Percentiles rank a stretch among this genome's conserved stretches.
These are phyloP conservation scores for Megacollybia marginata DNA, from an alignment of 768 basidiomycete species.

Conservation along the genomic window DNA sequence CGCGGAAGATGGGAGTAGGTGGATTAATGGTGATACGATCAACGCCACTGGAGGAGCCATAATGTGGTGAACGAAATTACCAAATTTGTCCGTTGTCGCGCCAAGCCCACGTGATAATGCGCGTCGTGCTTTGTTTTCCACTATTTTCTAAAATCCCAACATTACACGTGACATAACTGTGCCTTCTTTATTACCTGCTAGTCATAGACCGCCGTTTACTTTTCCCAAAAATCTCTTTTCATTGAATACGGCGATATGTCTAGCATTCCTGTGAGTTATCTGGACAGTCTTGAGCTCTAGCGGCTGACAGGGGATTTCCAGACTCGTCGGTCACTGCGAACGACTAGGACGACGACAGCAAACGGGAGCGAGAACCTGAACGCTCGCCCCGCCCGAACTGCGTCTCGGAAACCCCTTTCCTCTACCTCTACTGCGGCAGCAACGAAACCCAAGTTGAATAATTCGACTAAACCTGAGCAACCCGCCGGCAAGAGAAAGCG, in stretches of 20 bases:
- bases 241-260: not conserved
- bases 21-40: too few species aligned
- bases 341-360: slow-evolving; percentile 41
- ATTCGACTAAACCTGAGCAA: slow-evolving; percentile 37
- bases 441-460: slow-evolving; percentile 26
- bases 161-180: too few species aligned
- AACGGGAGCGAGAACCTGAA: slow-evolving; percentile 68
- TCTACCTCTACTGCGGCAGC: slow-evolving; percentile 35
- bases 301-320: slow-evolving; percentile 14
- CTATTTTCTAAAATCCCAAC: too few species aligned
- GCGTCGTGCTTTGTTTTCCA: too few species aligned
- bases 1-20: too few species aligned
- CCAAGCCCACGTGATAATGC: too few species aligned
- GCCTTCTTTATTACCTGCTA: too few species aligned
- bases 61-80: too few species aligned
- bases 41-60: too few species aligned
- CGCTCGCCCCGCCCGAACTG: slow-evolving; percentile 51
- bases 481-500: slow-evolving; percentile 65
- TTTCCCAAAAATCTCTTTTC: too few species aligned
- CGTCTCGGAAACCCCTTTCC: slow-evolving; percentile 54
- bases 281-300: not conserved
- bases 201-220: too few species aligned
- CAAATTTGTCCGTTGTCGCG: too few species aligned
- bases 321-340: slow-evolving; percentile 61
- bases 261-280: not conserved